Percentiles rank a stretch among this genome's conserved stretches.
Evolutionary conservation across 352 stramenopile species (phyloP).

Genomic region (Globisporangium barbulae): DNA sequence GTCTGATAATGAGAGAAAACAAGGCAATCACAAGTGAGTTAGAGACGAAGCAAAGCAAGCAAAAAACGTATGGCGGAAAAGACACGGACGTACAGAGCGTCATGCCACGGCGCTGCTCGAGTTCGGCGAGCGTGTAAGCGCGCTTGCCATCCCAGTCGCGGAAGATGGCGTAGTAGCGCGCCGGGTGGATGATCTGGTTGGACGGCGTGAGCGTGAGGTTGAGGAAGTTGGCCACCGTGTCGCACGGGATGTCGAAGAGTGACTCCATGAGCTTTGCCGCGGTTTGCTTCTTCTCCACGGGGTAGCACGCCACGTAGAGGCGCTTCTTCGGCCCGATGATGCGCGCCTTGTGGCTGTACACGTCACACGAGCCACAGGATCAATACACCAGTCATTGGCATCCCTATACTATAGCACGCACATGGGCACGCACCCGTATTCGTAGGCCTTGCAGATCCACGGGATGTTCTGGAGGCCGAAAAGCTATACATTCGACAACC

Average conservation of each 20-base stretch:
- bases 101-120: slow-evolving; percentile 83
- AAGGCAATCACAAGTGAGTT: not conserved
- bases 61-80: not conserved
- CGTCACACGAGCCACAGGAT: not conserved
- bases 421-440: slow-evolving; percentile 60
- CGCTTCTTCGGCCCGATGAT: slow-evolving; percentile 91
- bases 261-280: slow-evolving; percentile 78
- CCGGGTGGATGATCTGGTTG: slow-evolving; percentile 93
- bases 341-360: slow-evolving; percentile 71
- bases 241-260: slow-evolving; percentile 91
- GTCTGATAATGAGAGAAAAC: slow-evolving; percentile 32
- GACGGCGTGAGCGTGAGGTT: slow-evolving; percentile 92
- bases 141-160: slow-evolving; percentile 90
- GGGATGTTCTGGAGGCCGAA: slow-evolving; percentile 94
- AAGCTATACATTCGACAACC: slow-evolving; percentile 41
- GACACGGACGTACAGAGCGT: slow-evolving; percentile 72
- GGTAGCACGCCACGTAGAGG: slow-evolving; percentile 89
- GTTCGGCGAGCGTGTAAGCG: slow-evolving; percentile 81
- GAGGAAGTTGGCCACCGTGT: slow-evolving; percentile 91
- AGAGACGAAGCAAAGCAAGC: not conserved
- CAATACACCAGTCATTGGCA: slow-evolving; percentile 6
- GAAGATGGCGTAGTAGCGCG: slow-evolving; percentile 92
- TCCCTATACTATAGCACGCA: not conserved
- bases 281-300: slow-evolving; percentile 78
- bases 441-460: slow-evolving; percentile 91